These are phyloP conservation scores for Meripilus lineatus DNA, from an alignment of 1,284 basidiomycete genomes.

Conservation along the genomic window DNA sequence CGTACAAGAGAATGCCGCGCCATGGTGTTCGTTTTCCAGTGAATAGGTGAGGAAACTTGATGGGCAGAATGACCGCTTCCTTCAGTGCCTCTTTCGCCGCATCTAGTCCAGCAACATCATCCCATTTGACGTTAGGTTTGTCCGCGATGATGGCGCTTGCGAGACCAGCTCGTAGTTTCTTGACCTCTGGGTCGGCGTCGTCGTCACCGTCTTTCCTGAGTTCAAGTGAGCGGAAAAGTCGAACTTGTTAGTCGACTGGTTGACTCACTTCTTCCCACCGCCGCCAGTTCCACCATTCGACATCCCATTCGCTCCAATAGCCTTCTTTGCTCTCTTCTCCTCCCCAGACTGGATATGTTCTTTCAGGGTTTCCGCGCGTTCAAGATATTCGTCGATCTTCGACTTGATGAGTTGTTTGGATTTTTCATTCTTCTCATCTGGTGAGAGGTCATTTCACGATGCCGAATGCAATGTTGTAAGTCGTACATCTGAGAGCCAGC, in stretches of 20 bases:
- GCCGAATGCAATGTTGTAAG: neutral
- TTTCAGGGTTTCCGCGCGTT: conserved; percentile 91
- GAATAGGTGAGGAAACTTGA: conserved; percentile 98
- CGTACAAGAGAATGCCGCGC: conserved; percentile 94
- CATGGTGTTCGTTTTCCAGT: conserved; percentile 98
- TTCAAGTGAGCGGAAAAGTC: too few relatives aligned
- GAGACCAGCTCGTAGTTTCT: conserved; percentile 90
- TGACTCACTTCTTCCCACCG: conserved; percentile 61
- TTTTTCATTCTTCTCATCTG: conserved; percentile 97
- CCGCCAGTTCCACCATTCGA: conserved; percentile 59
- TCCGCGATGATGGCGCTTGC: conserved; percentile 89
- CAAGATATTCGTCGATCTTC: conserved; percentile 94
- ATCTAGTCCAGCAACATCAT: conserved; percentile 95
- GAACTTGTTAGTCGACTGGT: too few relatives aligned
- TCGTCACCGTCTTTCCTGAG: conserved; percentile 69
- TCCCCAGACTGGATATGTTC: conserved; percentile 63
- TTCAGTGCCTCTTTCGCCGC: conserved; percentile 95
- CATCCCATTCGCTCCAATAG: conserved; percentile 76
- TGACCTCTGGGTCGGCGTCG: conserved; percentile 86
- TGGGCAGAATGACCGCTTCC: conserved; percentile 97
- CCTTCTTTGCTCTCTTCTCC: conserved; percentile 71
- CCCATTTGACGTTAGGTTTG: conserved; percentile 96
- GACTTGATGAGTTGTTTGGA: conserved; percentile 87
- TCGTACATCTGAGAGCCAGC: conserved; percentile 79
- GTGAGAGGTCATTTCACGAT: neutral